These are phyloP conservation scores for Diospyros lotus DNA, from an alignment of 148 eudicot species.

Conservation along the genomic window DNA sequence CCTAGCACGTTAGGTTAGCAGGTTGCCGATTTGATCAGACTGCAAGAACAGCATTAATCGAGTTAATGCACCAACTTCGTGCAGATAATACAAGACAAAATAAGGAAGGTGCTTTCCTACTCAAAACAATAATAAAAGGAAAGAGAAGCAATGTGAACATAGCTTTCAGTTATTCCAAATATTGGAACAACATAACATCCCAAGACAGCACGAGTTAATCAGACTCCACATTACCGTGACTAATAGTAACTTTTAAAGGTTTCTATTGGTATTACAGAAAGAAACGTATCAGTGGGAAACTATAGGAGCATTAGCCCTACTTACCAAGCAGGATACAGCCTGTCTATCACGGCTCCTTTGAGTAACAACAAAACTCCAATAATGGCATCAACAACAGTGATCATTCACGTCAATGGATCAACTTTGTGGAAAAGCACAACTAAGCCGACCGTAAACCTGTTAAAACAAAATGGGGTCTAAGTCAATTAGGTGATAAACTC, in stretches of 20 bases:
- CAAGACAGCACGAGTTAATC: slow-evolving; percentile 1
- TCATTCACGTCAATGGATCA: slow-evolving; percentile 40
- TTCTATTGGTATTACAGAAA: background rate
- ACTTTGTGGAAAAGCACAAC: slow-evolving; percentile 61
- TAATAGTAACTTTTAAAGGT: background rate
- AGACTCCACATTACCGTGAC: background rate
- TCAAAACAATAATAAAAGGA: background rate
- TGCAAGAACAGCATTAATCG: slow-evolving; percentile 22
- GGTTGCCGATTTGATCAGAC: slow-evolving; percentile 48
- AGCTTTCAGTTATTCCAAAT: background rate
- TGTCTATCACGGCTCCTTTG: slow-evolving; percentile 64
- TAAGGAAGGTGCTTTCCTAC: background rate
- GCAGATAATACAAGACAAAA: background rate
- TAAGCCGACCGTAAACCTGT: slow-evolving; percentile 58
- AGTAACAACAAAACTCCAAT: slow-evolving; percentile 73
- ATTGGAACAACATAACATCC: background rate
- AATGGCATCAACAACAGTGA: slow-evolving; percentile 94
- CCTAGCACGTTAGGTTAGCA: slow-evolving; percentile 65
- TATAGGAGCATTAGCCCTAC: background rate
- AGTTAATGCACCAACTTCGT: background rate
- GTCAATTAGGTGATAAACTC: background rate
- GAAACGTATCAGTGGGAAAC: background rate
- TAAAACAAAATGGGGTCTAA: slow-evolving; percentile 7
- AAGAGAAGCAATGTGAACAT: background rate
- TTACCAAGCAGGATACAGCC: slow-evolving; percentile 60